phyloP scores from a whole-genome alignment of 768 basidiomycete species.

The Auriscalpium orientale region DNA sequence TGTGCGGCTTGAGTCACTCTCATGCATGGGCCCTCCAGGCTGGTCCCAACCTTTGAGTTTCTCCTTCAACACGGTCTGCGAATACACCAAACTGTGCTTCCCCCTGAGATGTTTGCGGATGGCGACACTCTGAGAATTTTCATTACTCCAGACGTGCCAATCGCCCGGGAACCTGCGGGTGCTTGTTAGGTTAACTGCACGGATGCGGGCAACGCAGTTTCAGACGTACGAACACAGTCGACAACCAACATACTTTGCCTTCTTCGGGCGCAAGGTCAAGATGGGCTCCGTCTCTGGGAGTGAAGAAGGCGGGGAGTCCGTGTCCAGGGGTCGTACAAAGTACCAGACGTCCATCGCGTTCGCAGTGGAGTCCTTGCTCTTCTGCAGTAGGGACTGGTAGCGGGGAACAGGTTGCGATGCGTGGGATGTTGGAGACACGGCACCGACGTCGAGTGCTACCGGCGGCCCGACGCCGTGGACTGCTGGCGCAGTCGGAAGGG shows the following conservation, averaged over 20 bases:
- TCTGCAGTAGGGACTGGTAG: no score
- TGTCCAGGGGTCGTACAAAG: neutral
- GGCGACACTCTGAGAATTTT: slow-evolving; percentile 15
- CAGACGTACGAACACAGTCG: neutral
- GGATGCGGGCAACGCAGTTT: neutral
- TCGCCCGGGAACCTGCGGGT: neutral
- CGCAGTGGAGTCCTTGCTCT: neutral
- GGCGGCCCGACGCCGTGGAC: no score
- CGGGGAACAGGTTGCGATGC: neutral
- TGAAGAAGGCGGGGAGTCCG: neutral
- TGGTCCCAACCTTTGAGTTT: slow-evolving; percentile 14
- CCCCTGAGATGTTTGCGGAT: slow-evolving; percentile 19
- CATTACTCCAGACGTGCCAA: slow-evolving; percentile 13
- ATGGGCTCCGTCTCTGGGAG: neutral
- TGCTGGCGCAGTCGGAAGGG: no score
- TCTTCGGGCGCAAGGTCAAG: neutral
- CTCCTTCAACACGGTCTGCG: slow-evolving; percentile 1
- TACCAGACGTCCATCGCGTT: neutral
- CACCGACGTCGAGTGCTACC: neutral
- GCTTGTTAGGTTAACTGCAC: neutral
- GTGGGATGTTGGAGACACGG: neutral
- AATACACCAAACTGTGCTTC: slow-evolving; percentile 15
- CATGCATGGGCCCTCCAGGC: slow-evolving; percentile 8
- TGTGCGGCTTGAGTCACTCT: neutral
- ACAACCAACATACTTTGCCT: neutral